Evolutionary conservation across 2,329 filamentous ascomycete species (phyloP), one percentile per base, ranked within the genome.

Genomic region (Fusarium transvaalense): DNA sequence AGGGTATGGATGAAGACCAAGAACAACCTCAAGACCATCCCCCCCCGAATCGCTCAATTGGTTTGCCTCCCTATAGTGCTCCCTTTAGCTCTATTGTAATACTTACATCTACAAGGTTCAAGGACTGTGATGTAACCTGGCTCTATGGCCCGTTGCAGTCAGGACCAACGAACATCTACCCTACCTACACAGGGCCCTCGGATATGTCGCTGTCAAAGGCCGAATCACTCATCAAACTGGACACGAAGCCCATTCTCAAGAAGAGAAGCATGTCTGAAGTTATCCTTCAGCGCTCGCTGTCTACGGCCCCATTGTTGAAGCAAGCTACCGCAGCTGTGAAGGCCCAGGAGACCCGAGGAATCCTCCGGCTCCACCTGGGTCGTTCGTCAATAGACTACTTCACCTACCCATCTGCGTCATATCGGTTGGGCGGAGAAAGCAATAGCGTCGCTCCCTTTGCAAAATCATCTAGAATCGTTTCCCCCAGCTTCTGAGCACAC

Each of bases 61-160:
- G 95, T 97, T 84, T 45, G 59, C 35, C 38, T 15, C 34, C 58
- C 19, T 29, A 34, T n/a, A 39, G n/a, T n/a, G n/a, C n/a, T n/a
- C 39, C 7, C 41, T 25, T 48, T 17, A 17, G 55, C 32, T 60
- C 27, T n/a, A 51, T 31, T 35, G 15, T 17, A 51, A 53, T 65
- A 63, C 75, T 81, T 74, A 82, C 73, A 54, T 43, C 21, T 35
- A 35, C 50, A 74, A 97, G 94, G 94, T 85, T 97, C 64, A 98
- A 98, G 78, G 95, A 98, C 74, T 96, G 92, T 77, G 95, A 98
- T 78, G 93, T 97, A 25, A 97, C 95, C 43, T 98, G 95, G 95
- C 84, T 98, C 1, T 98, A 98, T 76, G 95, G 95, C 0, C 95
- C 95, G 15, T 81, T 97, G 51, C 94, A 97, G 77, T 91, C 90